phyloP scores from a whole-genome alignment of 495 filamentous ascomycete species.

The Talaromyces trachyspermus region DNA sequence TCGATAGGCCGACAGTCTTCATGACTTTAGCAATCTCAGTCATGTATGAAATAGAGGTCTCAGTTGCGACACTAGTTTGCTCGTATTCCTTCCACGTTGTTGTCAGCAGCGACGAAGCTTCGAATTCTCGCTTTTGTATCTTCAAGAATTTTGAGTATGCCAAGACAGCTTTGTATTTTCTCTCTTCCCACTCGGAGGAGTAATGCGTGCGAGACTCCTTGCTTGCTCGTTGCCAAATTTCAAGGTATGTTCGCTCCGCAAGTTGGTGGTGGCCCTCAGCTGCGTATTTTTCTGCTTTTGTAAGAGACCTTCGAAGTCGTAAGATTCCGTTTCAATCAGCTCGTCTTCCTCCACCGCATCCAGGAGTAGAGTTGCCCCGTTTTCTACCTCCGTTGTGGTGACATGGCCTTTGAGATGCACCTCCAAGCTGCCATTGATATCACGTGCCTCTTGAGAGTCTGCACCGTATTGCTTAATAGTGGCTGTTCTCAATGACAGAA shows the following conservation, averaged over 20 bases:
- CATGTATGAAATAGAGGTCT: constrained; percentile 21
- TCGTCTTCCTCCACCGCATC: constrained; percentile 19
- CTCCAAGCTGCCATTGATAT: constrained; percentile 14
- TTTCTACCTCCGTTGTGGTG: constrained; percentile 9
- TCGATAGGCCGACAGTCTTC: constrained; percentile 24
- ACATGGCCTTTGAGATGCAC: constrained; percentile 24
- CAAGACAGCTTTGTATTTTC: constrained; percentile 21
- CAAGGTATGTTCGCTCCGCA: constrained; percentile 27
- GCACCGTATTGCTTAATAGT: constrained; percentile 2
- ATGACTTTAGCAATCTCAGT: constrained; percentile 28
- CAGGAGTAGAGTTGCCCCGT: constrained; percentile 16
- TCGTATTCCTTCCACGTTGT: constrained; percentile 31
- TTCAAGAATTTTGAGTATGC: constrained; percentile 27
- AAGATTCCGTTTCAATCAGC: constrained; percentile 12
- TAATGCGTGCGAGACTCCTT: constrained; percentile 22
- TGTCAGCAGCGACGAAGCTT: constrained; percentile 29
- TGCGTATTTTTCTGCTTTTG: constrained; percentile 16
- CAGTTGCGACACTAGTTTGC: constrained; percentile 12
- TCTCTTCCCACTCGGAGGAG: constrained; percentile 24
- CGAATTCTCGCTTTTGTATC: constrained; percentile 20
- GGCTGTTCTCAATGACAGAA: constrained; percentile 1
- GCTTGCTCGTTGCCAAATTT: constrained; percentile 31
- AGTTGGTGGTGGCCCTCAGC: constrained; percentile 15
- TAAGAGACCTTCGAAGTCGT: constrained; percentile 18
- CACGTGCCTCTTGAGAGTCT: constrained; percentile 6